phyloP scores from a whole-genome alignment of 495 filamentous ascomycete genomes.

The Penicillium simplicissimum region DNA sequence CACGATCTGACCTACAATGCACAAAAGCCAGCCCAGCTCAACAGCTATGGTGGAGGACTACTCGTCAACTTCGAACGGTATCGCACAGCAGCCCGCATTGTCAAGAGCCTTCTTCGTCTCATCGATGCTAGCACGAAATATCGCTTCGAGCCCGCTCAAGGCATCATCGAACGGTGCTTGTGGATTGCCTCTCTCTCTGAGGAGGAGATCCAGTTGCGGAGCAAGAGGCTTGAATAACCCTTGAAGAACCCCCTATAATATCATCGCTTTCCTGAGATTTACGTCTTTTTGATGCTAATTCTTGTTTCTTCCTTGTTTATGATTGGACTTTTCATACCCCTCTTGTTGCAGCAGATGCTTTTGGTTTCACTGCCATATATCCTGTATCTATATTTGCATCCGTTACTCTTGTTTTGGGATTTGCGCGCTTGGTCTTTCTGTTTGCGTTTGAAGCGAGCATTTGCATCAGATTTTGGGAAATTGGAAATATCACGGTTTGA shows the following conservation, averaged over 20 bases:
- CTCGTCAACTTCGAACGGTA: constrained; percentile 96
- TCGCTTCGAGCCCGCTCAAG: constrained; percentile 78
- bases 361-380: constrained; percentile 16
- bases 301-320: constrained; percentile 13
- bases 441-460: constrained; percentile 27
- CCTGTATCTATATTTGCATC: constrained; percentile 23
- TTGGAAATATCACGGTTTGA: constrained; percentile 16
- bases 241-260: constrained; percentile 43
- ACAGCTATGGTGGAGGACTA: constrained; percentile 60
- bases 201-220: constrained; percentile 70
- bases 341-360: constrained; percentile 11
- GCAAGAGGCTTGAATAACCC: constrained; percentile 53
- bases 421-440: not conserved
- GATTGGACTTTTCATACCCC: constrained; percentile 25
- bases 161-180: constrained; percentile 84
- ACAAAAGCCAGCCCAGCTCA: constrained; percentile 74
- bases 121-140: constrained; percentile 94
- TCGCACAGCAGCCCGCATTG: constrained; percentile 83
- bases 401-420: constrained; percentile 9
- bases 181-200: constrained; percentile 92
- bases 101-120: constrained; percentile 86
- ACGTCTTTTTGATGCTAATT: constrained; percentile 4
- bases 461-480: constrained; percentile 21
- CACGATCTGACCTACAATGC: constrained; percentile 97
- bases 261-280: constrained; percentile 3